A percentile compares a stretch with the other conserved stretches of the same genome.
Evolutionary conservation across 1,284 basidiomycete species (phyloP).

Genomic region (Mycosarcoma mackinlayi): DNA sequence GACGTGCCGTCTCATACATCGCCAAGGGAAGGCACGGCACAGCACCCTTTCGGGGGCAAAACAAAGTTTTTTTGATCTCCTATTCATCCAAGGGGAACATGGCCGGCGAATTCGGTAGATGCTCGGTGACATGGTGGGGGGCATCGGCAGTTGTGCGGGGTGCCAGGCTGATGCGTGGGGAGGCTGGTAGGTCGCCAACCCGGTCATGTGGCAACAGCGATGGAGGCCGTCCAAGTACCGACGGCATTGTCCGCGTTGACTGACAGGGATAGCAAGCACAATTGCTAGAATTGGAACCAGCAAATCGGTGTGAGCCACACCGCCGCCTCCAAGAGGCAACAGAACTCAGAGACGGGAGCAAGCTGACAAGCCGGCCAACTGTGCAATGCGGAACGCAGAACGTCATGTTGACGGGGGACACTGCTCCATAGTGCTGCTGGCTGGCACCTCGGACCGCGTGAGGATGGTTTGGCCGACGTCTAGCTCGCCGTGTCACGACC

Average conservation of each 20-base stretch:
- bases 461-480: slow-evolving; percentile 14
- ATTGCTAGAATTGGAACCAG: too few relatives aligned
- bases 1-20: too few relatives aligned
- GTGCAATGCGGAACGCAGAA: neutral
- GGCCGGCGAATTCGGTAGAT: slow-evolving; percentile 31
- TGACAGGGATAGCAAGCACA: too few relatives aligned
- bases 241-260: slow-evolving; percentile 2
- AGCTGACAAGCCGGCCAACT: neutral
- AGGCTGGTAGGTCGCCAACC: slow-evolving; percentile 6
- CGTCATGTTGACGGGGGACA: neutral
- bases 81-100: too few relatives aligned
- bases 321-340: too few relatives aligned
- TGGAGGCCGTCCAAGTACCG: slow-evolving; percentile 34
- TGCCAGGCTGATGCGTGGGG: slow-evolving; percentile 9
- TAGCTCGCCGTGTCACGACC: slow-evolving; percentile 21
- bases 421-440: neutral
- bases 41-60: too few relatives aligned
- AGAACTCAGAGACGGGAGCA: too few relatives aligned
- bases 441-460: slow-evolving; percentile 16
- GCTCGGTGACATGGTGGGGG: slow-evolving; percentile 11
- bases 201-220: slow-evolving; percentile 2
- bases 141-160: slow-evolving; percentile 18
- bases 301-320: neutral
- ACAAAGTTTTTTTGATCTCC: neutral
- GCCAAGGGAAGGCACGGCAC: too few relatives aligned